These are phyloP conservation scores for Funneliformis geosporum DNA, from an alignment of 192 early-diverging fungal genomes.

Conservation along the genomic window DNA sequence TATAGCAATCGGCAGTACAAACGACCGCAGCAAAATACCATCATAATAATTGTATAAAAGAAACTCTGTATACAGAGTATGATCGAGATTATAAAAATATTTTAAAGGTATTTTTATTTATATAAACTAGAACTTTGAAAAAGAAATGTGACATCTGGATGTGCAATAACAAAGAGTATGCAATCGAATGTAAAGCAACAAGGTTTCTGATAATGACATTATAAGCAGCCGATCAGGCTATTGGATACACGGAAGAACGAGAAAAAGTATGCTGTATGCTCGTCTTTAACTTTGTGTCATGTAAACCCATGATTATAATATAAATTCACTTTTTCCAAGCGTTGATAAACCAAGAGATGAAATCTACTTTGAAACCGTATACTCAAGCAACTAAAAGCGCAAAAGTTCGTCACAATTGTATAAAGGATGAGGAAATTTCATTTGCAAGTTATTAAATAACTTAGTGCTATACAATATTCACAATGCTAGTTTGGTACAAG, in stretches of 20 bases:
- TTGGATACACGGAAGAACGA: not conserved
- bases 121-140: constrained; percentile 6
- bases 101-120: too few species aligned
- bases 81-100: too few species aligned
- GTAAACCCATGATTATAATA: not conserved
- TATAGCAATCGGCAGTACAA: too few species aligned
- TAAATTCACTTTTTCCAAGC: not conserved
- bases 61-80: too few species aligned
- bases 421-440: too few species aligned
- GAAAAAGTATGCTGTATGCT: not conserved
- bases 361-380: constrained; percentile 12
- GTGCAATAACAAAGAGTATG: not conserved
- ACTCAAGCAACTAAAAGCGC: constrained; percentile 1
- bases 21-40: too few species aligned
- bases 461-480: too few species aligned
- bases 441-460: too few species aligned
- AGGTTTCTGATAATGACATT: not conserved
- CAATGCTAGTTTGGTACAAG: too few species aligned
- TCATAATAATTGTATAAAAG: too few species aligned
- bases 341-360: not conserved
- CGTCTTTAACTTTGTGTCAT: not conserved
- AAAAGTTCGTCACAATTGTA: not conserved
- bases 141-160: not conserved
- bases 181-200: not conserved
- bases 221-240: not conserved